These are phyloP conservation scores for Neocatenulostroma microsporum DNA, from an alignment of 2,329 filamentous ascomycete species.

Conservation along the genomic window DNA sequence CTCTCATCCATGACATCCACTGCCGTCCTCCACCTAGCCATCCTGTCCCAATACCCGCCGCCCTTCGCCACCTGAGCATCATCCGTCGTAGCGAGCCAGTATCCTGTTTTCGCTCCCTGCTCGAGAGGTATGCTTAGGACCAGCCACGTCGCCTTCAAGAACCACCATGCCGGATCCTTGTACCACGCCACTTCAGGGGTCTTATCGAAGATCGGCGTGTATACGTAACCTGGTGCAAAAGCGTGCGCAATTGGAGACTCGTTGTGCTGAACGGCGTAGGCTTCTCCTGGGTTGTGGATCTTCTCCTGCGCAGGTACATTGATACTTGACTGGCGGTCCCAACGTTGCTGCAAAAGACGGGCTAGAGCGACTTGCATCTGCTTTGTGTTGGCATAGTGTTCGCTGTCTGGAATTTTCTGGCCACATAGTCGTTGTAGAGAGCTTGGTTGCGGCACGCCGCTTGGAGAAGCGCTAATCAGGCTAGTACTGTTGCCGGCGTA, in stretches of 20 bases:
- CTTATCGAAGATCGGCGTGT: conserved; percentile 11
- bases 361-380: conserved; percentile 13
- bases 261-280: conserved; percentile 1
- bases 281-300: too few relatives aligned
- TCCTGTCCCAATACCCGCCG: conserved; percentile 9
- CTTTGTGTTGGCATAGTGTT: conserved; percentile 12
- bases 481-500: conserved; percentile 7
- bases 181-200: conserved; percentile 9
- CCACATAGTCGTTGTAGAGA: neutral
- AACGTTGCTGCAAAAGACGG: conserved; percentile 8
- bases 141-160: conserved; percentile 7
- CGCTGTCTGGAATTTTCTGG: neutral
- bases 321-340: neutral
- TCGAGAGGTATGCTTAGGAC: conserved; percentile 9
- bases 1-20: conserved; percentile 4
- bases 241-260: conserved; percentile 4
- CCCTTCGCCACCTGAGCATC: conserved; percentile 7
- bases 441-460: neutral
- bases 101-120: conserved; percentile 13
- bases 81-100: conserved; percentile 12
- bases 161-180: conserved; percentile 8
- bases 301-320: neutral
- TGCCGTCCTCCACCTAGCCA: conserved; percentile 4
- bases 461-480: conserved; percentile 2
- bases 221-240: conserved; percentile 13